Conservation (phyloP, 768 basidiomycete genomes). For the Phallus indusiatus region DNA sequence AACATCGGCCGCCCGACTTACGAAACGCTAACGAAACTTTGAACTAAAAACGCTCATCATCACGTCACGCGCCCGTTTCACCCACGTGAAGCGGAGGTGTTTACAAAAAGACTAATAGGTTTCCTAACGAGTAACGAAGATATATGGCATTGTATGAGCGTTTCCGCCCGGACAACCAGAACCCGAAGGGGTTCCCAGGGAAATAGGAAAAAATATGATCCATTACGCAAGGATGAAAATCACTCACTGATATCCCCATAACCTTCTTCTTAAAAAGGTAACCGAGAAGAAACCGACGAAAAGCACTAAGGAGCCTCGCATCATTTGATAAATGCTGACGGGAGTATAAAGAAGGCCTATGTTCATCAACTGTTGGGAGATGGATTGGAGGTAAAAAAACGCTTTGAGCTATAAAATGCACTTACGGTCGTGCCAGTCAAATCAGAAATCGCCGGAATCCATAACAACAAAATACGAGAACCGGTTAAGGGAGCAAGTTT, state of each 20-base stretch:
- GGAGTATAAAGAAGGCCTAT: conserved; percentile 92
- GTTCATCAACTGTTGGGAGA: conserved; percentile 64
- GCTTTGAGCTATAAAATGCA: conserved; percentile 7
- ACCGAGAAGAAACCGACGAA: conserved; percentile 91
- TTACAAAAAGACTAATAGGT: no score
- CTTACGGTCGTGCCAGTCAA: conserved; percentile 79
- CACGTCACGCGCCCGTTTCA: no score
- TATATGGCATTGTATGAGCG: no score
- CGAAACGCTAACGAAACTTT: no score
- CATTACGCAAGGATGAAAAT: conserved; percentile 11
- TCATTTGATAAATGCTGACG: conserved; percentile 97
- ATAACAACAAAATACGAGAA: conserved; percentile 65
- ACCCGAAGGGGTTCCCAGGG: neutral
- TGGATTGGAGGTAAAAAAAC: neutral
- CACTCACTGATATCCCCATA: conserved; percentile 80
- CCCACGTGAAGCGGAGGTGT: no score
- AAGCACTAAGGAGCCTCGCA: conserved; percentile 82
- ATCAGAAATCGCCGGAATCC: conserved; percentile 85
- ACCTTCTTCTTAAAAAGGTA: conserved; percentile 75
- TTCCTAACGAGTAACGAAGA: no score
- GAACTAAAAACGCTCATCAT: no score
- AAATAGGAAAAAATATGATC: neutral
- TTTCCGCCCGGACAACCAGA: neutral
- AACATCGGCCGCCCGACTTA: no score
- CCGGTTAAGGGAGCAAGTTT: conserved; percentile 45